Evolutionary conservation across 495 filamentous ascomycete genomes (phyloP).

Genomic region (Astrothelium macrocarpum): DNA sequence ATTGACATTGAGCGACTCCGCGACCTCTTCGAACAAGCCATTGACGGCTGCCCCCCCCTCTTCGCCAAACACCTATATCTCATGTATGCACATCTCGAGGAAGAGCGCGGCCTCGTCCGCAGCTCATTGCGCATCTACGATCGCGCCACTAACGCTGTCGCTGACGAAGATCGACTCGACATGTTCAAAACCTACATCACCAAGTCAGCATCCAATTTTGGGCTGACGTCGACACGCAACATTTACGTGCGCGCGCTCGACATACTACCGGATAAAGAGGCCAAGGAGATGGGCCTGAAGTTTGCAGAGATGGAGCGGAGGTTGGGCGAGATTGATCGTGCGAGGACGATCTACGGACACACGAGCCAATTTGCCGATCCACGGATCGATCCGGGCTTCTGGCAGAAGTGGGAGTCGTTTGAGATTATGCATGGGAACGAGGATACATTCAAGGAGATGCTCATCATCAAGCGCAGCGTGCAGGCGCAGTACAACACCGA

Average conservation of each 20-base stretch:
- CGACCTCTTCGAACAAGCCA: conserved; percentile 94
- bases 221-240: conserved; percentile 83
- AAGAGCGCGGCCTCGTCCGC: conserved; percentile 89
- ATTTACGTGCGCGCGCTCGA: conserved; percentile 96
- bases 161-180: conserved; percentile 87
- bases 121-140: conserved; percentile 99
- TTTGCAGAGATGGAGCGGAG: conserved; percentile 98
- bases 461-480: conserved; percentile 92
- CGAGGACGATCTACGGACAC: conserved; percentile 90
- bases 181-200: conserved; percentile 99
- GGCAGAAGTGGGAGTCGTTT: conserved; percentile 94
- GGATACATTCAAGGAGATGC: conserved; percentile 99
- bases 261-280: conserved; percentile 85
- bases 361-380: conserved; percentile 97
- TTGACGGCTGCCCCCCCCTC: conserved; percentile 88
- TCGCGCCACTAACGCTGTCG: conserved; percentile 87
- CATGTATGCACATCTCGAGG: conserved; percentile 97
- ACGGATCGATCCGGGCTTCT: conserved; percentile 77
- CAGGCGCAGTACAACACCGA: conserved; percentile 98
- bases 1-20: conserved; percentile 89
- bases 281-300: conserved; percentile 95
- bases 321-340: conserved; percentile 92
- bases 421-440: conserved; percentile 97
- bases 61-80: conserved; percentile 94
- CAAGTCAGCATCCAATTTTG: conserved; percentile 97